Conservation (phyloP, 768 basidiomycete genomes). For the Phaffia australis region DNA sequence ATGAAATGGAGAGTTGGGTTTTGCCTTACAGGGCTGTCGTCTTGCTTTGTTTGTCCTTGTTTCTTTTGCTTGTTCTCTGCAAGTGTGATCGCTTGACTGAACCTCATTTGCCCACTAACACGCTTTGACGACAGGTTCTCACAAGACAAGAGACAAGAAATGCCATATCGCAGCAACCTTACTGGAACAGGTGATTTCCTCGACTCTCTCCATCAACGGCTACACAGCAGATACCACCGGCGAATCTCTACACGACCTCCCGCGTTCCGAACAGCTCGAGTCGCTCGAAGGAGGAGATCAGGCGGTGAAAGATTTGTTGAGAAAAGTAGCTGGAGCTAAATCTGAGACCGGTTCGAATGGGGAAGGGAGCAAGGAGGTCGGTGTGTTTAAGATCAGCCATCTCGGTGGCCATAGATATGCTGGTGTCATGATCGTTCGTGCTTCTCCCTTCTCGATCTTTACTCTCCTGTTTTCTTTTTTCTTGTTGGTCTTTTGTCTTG, state of each 20-base stretch:
- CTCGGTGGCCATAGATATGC: constrained; percentile 88
- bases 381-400: constrained; percentile 79
- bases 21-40: constrained; percentile 85
- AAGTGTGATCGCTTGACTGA: background rate
- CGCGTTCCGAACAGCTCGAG: constrained; percentile 45
- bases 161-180: constrained; percentile 73
- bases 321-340: constrained; percentile 47
- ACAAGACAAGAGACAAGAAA: constrained; percentile 83
- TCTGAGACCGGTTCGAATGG: constrained; percentile 26
- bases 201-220: constrained; percentile 44
- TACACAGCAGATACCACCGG: constrained; percentile 32
- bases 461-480: background rate
- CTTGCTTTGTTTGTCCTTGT: constrained; percentile 58
- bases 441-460: background rate
- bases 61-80: background rate
- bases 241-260: constrained; percentile 37
- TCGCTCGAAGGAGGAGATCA: constrained; percentile 48
- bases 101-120: background rate
- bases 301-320: constrained; percentile 45
- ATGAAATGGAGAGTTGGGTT: constrained; percentile 56
- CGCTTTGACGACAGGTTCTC: constrained; percentile 54
- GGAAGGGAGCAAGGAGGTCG: constrained; percentile 51
- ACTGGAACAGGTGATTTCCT: constrained; percentile 33
- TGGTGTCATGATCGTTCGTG: constrained; percentile 75
- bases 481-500: background rate